Base-by-base conservation (phyloP, 163 green algal species). In the Volvox carteri region DNA sequence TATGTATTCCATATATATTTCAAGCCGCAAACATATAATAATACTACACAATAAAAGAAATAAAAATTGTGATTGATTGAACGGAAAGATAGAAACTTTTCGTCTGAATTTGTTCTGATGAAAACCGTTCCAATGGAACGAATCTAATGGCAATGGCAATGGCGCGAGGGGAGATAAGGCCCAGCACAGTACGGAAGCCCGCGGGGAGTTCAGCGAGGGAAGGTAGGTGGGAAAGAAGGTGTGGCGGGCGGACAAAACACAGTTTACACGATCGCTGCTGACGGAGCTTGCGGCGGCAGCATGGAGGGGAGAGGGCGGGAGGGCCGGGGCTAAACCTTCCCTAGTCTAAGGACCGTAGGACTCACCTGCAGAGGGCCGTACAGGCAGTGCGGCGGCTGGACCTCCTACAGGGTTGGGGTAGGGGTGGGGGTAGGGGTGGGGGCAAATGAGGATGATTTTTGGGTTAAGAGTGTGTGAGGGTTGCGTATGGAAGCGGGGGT, bases 361-460 rank as follows among this genome's bases (percentile, higher is more conserved):
- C 70, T 30, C 33, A 68, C 79, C 78, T 77, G 60, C 14, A 87
- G 42, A 0, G 79, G 79, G n/a, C 79, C 79, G 62, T 87, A 87
- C 42, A 87, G 62, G 79, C 79, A 87, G 35, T 77, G 79, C n/a
- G 79, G 79, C 3, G 79, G 62, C 30, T 87, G 79, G 0, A 87
- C 79, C 44, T 78, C 79, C 79, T 87, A 62, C 5, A 52, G 52
- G 54, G 35, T 19, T 54, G 42, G 52, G 1, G 19, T 11, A 60
- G 25, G 39, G 72, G 33, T 6, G 39, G 72, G 18, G 41, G 23
- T 2, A 21, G 28, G 44, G 70, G 25, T 7, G 41, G 25, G 41
- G 62, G n/a, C 42, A 33, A 8, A 33, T 23, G 62, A 44, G 62
- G 62, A 39, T 19, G 52, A 14, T n/a, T n/a, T n/a, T n/a, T n/a